Evolutionary conservation across 495 filamentous ascomycete genomes (phyloP).

Genomic region (Talaromyces thailandensis): DNA sequence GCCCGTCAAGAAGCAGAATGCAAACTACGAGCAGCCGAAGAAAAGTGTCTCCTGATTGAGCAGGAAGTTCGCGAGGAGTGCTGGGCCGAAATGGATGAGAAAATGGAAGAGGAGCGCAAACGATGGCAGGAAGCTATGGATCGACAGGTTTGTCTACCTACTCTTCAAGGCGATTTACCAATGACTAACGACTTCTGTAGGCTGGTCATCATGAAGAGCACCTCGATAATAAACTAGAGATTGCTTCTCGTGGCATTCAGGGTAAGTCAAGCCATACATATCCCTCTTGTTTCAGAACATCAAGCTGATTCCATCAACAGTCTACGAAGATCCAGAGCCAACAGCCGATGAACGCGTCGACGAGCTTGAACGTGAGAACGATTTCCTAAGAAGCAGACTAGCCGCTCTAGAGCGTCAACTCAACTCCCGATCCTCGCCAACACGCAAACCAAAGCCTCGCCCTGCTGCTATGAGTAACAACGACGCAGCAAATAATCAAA

Average conservation of each 20-base stretch:
- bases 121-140: conserved; percentile 70
- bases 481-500: conserved; percentile 14
- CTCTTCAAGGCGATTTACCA: conserved; percentile 10
- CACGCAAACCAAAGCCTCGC: conserved; percentile 26
- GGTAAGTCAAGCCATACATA: conserved; percentile 22
- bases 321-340: conserved; percentile 39
- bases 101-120: conserved; percentile 60
- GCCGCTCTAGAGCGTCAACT: conserved; percentile 39
- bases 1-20: conserved; percentile 43
- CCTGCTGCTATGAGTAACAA: conserved; percentile 15
- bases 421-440: conserved; percentile 30
- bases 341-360: conserved; percentile 23
- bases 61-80: conserved; percentile 86
- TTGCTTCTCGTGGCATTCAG: conserved; percentile 63
- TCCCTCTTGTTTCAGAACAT: background rate
- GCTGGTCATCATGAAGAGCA: conserved; percentile 63
- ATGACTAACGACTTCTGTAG: conserved; percentile 19
- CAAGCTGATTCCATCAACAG: conserved; percentile 17
- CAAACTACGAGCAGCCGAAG: conserved; percentile 51
- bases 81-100: conserved; percentile 73
- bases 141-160: conserved; percentile 48
- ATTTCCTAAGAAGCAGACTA: conserved; percentile 34
- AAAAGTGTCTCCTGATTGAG: conserved; percentile 63
- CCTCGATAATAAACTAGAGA: conserved; percentile 82
- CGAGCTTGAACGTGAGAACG: conserved; percentile 41